Evolutionary conservation across 2,329 filamentous ascomycete species (phyloP).

Genomic region (Ophioceras dolichostomum): DNA sequence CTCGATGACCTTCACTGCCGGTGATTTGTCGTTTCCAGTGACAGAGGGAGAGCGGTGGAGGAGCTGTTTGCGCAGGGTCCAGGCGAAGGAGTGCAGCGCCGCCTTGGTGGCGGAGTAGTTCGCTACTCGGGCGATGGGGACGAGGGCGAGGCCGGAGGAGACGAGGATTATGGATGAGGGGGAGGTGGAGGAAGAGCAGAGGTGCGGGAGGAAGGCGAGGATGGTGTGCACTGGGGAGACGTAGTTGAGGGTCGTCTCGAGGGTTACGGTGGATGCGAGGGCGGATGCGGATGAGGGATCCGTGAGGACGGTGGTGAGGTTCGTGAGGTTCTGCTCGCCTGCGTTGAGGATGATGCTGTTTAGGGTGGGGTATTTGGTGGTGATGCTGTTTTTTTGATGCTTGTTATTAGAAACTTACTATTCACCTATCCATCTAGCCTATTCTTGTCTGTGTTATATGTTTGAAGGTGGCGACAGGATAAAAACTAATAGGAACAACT

Average conservation of each 20-base stretch:
- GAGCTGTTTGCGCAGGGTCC: conserved; percentile 15
- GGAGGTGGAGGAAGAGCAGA: conserved; percentile 19
- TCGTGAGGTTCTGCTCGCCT: conserved; percentile 31
- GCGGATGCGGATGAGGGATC: conserved; percentile 13
- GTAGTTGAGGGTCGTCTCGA: conserved; percentile 8
- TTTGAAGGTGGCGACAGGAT: too few relatives aligned
- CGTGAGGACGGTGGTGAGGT: conserved; percentile 30
- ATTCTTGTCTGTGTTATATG: too few relatives aligned
- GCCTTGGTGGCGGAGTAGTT: conserved; percentile 43
- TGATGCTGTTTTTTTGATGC: conserved; percentile 18
- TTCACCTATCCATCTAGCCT: too few relatives aligned
- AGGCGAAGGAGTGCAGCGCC: conserved; percentile 27
- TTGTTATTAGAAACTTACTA: too few relatives aligned
- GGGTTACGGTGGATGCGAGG: conserved; percentile 19
- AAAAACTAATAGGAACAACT: too few relatives aligned
- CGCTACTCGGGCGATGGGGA: conserved; percentile 30
- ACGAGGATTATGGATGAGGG: conserved; percentile 14
- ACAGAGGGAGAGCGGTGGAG: conserved; percentile 22
- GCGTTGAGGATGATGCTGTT: conserved; percentile 47
- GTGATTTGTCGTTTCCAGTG: too few relatives aligned
- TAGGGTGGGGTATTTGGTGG: conserved; percentile 29
- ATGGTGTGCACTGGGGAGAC: conserved; percentile 12
- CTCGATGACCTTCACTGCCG: conserved; percentile 29
- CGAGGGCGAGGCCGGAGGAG: conserved; percentile 23
- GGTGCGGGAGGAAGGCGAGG: conserved; percentile 11